Evolutionary conservation across 305 asterid species (phyloP).

Genomic region (Plantago lanceolata): DNA sequence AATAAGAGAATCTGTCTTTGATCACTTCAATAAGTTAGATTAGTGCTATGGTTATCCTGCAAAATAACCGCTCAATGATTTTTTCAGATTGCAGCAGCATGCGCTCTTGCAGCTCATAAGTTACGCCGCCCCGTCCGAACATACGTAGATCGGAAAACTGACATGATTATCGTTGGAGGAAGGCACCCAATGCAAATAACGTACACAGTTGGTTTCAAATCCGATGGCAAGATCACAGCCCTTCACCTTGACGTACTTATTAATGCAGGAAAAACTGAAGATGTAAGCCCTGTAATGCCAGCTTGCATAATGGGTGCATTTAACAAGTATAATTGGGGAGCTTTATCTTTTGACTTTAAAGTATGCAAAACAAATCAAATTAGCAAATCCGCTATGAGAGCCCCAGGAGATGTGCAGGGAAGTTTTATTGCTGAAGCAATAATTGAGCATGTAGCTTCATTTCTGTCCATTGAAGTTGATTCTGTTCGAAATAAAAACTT

Average conservation of each 20-base stretch:
- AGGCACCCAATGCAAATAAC: conserved; percentile 83
- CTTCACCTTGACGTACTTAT: conserved; percentile 57
- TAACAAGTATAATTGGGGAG: conserved; percentile 69
- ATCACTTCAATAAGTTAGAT: not conserved
- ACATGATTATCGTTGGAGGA: conserved; percentile 76
- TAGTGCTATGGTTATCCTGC: not conserved
- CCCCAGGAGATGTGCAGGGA: conserved; percentile 78
- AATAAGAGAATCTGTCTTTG: not conserved
- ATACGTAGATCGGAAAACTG: conserved; percentile 61
- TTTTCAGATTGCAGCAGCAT: conserved; percentile 58
- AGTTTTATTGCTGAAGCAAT: conserved; percentile 71
- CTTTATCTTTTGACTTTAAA: conserved; percentile 61
- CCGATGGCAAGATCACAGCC: conserved; percentile 78
- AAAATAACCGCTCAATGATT: not conserved
- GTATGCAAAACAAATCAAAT: conserved; percentile 65
- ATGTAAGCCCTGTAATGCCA: conserved; percentile 65
- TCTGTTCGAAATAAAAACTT: conserved; percentile 47
- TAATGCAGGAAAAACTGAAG: conserved; percentile 53
- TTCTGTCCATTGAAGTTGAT: conserved; percentile 49
- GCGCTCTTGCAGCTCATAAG: conserved; percentile 79
- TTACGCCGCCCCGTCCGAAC: conserved; percentile 64
- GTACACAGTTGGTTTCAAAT: conserved; percentile 61
- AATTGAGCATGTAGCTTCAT: conserved; percentile 57
- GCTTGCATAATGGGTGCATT: conserved; percentile 32
- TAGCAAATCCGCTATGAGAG: conserved; percentile 75